Evolutionary conservation across 2,329 filamentous ascomycete genomes (phyloP).

Genomic region (Clarireedia sp.): DNA sequence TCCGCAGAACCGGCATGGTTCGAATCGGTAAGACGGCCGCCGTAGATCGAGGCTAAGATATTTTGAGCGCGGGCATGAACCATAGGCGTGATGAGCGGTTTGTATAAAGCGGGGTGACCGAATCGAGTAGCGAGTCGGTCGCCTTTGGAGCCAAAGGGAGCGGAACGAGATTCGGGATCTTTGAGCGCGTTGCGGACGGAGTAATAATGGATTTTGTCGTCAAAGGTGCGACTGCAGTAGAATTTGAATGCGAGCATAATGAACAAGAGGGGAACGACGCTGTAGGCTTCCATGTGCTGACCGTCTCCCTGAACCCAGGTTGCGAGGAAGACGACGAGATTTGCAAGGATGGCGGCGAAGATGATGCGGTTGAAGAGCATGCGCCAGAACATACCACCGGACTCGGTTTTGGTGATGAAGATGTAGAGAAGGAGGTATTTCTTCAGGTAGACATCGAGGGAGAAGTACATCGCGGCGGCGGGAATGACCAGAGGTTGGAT

Average conservation of each 20-base stretch:
- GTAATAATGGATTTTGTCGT: slow-evolving; percentile 74
- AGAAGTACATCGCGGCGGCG: slow-evolving; percentile 83
- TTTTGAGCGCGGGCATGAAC: slow-evolving; percentile 87
- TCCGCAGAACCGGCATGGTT: slow-evolving; percentile 51
- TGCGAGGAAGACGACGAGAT: slow-evolving; percentile 69
- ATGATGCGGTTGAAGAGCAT: slow-evolving; percentile 88
- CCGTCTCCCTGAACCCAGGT: slow-evolving; percentile 62
- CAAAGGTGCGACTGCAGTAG: slow-evolving; percentile 70
- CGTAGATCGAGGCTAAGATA: slow-evolving; percentile 76
- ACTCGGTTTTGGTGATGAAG: slow-evolving; percentile 94
- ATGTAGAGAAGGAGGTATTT: slow-evolving; percentile 94
- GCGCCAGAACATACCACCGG: slow-evolving; percentile 87
- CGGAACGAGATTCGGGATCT: slow-evolving; percentile 39
- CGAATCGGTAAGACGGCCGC: slow-evolving; percentile 65
- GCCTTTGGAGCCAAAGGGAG: slow-evolving; percentile 47
- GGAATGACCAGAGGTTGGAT: slow-evolving; percentile 83
- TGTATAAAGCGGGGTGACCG: slow-evolving; percentile 85
- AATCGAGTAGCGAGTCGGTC: slow-evolving; percentile 72
- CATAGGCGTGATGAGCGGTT: slow-evolving; percentile 87
- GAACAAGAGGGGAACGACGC: slow-evolving; percentile 67
- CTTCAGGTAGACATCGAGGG: slow-evolving; percentile 80
- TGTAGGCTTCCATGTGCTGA: slow-evolving; percentile 52
- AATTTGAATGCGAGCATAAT: slow-evolving; percentile 78
- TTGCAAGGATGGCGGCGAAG: slow-evolving; percentile 70
- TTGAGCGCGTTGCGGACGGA: slow-evolving; percentile 51